Base-by-base conservation (phyloP, 495 filamentous ascomycete genomes). In the Zalerion maritima region DNA sequence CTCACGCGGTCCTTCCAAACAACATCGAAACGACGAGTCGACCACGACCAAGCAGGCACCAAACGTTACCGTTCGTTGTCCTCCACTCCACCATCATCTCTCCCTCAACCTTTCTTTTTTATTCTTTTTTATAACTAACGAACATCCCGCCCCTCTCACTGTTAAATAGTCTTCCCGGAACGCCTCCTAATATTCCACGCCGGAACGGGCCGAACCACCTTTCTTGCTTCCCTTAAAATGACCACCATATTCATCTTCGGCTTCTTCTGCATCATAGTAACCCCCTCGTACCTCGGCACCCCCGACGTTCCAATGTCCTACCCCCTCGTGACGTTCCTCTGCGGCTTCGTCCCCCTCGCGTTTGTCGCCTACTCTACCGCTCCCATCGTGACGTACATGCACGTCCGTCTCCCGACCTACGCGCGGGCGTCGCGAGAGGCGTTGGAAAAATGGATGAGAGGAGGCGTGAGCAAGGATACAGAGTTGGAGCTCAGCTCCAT, bases 321-420 rank as follows among this genome's bases (percentile, higher is more conserved):
- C 21, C 11, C 2, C 17, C 14, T 5, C 11, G 11, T 15, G 24
- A 14, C 29, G 7, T 26, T 8, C 5, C 41, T 65, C 25, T 69
- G 60, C 33, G 73, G 77, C 37, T 42, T 73, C 8, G 41, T 78
- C 17, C 82, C 81, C 5, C 55, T 84, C 43, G 16, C 72, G n/a
- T 72, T 75, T 45, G 64, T 83, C 9, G 55, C 62, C 3, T 77
- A 71, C 43, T 69, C 62, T 18, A 70, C 70, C 2, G 58, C 69
- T 3, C 77, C 81, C 5, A 81, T 75, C 41, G 78, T 85, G 2
- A 70, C 71, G n/a, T 71, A 71, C 34, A 54, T 83, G 30, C 75
- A 81, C 48, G 52, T 87, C 18, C 64, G 67, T 14, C 55, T 85
- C 7, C 81, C 81, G 5, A 50, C 64, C 3, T 74, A 69, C 45